Evolutionary conservation across 345 rosid genomes (phyloP), one percentile per base, ranked within the genome.

Genomic region (Dovyalis caffra): DNA sequence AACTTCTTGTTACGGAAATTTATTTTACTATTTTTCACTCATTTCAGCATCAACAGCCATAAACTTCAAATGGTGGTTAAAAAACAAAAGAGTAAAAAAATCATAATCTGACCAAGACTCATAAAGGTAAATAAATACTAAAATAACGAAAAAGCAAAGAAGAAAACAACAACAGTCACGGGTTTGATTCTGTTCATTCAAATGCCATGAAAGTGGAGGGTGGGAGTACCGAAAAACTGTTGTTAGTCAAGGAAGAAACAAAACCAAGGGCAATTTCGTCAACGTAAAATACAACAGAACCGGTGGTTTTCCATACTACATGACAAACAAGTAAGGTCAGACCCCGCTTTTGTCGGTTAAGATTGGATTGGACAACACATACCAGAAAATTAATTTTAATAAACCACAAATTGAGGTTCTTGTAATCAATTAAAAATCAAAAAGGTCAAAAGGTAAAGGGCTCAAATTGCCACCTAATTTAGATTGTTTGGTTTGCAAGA

Each of bases 151-250:
- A n/a, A 3, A 66, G 29, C 25, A 69, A 4, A 35, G 28, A 70
- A 40, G 47, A 40, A 40, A 40, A 40, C 47, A 3, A 40, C 47
- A 12, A 40, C 47, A 40, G 47, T 87, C 88, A 83, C 86, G 87
- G 84, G 78, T 77, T 66, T 84, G 69, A 61, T 79, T 78, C 82
- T 85, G 79, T 79, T 85, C 82, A 83, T 80, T 78, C 53, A 74
- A 75, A 75, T 33, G 73, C 74, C 69, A 69, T 34, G 68, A 72
- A 75, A 69, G 35, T 71, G 71, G 43, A 47, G 63, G 74, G 33
- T 62, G 25, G 51, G 14, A n/a, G 31, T 31, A 47, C 26, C 34
- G 72, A 64, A 70, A 58, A 2, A 66, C 57, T 70, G 43, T 75
- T 65, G 71, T 23, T 43, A 21, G 31, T 20, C 64, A 12, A 3